Percentiles rank a stretch among this genome's conserved stretches.
Conservation (phyloP, 2,329 filamentous ascomycete genomes). For the Talaromyces piceae region DNA sequence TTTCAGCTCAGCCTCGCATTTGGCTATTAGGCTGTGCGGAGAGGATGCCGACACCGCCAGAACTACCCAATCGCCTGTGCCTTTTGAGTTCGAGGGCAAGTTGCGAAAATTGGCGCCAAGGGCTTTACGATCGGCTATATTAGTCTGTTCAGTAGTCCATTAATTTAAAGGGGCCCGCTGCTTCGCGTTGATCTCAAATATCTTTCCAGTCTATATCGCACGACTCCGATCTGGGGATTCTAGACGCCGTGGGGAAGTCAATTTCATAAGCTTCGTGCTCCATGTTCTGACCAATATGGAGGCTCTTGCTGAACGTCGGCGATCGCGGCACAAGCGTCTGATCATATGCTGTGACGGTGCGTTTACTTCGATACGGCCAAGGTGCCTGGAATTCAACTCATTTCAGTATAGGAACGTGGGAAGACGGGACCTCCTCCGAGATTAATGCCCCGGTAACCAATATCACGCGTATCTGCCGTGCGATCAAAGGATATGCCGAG, state of each 20-base stretch:
- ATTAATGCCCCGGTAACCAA: constrained; percentile 28
- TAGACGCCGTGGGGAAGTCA: not conserved
- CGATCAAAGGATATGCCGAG: constrained; percentile 24
- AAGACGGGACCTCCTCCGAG: constrained; percentile 22
- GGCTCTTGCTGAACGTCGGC: not conserved
- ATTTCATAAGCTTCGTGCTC: not conserved
- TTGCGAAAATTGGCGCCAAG: not conserved
- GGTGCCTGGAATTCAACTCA: not conserved
- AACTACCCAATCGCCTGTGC: not conserved
- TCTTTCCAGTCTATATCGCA: not conserved
- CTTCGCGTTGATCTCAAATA: not conserved
- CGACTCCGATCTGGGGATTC: not conserved
- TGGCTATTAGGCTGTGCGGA: not conserved
- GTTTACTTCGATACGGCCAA: not conserved
- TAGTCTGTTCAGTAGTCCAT: no score
- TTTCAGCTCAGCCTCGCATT: not conserved
- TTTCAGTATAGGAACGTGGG: constrained; percentile 22
- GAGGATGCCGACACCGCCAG: not conserved
- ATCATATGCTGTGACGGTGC: constrained; percentile 30
- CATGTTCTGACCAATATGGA: not conserved
- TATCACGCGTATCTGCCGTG: constrained; percentile 32
- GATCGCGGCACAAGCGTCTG: constrained; percentile 20
- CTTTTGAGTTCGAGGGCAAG: not conserved
- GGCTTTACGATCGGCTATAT: not conserved
- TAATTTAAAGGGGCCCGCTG: not conserved